These are phyloP conservation scores for Kodamaea jinghongensis DNA, from an alignment of 805 yeast genomes.

Conservation along the genomic window DNA sequence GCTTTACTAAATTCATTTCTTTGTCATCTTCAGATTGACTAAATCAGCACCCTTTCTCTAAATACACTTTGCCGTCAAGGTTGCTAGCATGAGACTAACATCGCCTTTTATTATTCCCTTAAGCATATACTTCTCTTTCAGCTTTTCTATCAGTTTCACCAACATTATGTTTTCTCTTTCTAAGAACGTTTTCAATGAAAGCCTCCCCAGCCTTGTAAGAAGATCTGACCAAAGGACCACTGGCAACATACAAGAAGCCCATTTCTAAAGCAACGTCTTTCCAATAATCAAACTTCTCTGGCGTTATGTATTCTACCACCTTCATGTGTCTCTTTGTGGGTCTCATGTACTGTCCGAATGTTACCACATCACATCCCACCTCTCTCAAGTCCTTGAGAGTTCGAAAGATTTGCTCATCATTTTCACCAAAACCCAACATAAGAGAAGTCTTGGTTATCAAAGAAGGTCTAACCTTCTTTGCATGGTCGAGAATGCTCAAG, in stretches of 20 bases:
- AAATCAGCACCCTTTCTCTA: too few relatives aligned
- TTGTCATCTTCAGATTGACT: too few relatives aligned
- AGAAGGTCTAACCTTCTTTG: slow-evolving; percentile 71
- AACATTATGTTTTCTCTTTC: slow-evolving; percentile 60
- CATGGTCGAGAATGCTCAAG: slow-evolving; percentile 70
- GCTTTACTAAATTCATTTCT: too few relatives aligned
- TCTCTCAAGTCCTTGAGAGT: slow-evolving; percentile 75
- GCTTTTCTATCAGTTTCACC: slow-evolving; percentile 39
- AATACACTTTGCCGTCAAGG: too few relatives aligned
- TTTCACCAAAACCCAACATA: slow-evolving; percentile 96
- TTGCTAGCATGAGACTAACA: too few relatives aligned
- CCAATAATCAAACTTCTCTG: slow-evolving; percentile 95
- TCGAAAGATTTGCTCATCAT: slow-evolving; percentile 81
- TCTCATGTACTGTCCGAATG: slow-evolving; percentile 98
- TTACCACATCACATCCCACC: slow-evolving; percentile 85
- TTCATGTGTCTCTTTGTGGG: slow-evolving; percentile 99
- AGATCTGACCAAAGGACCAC: slow-evolving; percentile 95
- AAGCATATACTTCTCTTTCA: slow-evolving; percentile 9
- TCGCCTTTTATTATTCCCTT: too few relatives aligned
- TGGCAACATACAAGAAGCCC: slow-evolving; percentile 95
- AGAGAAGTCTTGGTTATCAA: slow-evolving; percentile 89
- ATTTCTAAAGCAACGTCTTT: slow-evolving; percentile 76
- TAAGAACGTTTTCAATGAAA: slow-evolving; percentile 88
- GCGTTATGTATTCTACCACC: slow-evolving; percentile 91
- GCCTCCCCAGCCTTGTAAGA: slow-evolving; percentile 98